Percentiles rank a stretch among this genome's conserved stretches.
Conservation (phyloP, 768 basidiomycete species). For the Cystobasidium ongulense region DNA sequence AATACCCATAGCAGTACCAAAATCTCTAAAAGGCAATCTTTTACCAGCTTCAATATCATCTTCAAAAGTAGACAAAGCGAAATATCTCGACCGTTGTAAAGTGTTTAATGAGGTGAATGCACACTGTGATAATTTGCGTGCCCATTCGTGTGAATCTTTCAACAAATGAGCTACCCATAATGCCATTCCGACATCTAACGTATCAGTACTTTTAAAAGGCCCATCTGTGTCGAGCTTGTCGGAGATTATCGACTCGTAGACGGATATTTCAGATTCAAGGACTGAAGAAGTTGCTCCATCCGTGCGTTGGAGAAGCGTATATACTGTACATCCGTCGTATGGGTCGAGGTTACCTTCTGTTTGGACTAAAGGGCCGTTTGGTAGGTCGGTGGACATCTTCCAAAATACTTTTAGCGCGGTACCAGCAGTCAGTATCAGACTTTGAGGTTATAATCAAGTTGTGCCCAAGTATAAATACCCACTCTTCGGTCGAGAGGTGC, state of each 20-base stretch:
- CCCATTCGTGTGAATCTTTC: conserved; percentile 41
- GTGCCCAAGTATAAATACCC: too few relatives aligned
- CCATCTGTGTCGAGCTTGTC: conserved; percentile 36
- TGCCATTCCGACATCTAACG: conserved; percentile 45
- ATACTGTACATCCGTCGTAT: conserved; percentile 43
- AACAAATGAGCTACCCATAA: conserved; percentile 44
- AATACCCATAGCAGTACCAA: conserved; percentile 2
- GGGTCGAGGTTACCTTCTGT: conserved; percentile 45
- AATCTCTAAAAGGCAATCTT: conserved; percentile 3
- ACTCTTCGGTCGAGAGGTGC: neutral
- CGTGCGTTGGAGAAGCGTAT: conserved; percentile 39
- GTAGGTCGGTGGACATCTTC: conserved; percentile 44
- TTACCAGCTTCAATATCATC: neutral
- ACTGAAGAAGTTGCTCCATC: conserved; percentile 39
- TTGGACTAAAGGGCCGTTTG: conserved; percentile 37
- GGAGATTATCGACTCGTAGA: conserved; percentile 40
- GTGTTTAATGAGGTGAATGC: conserved; percentile 29
- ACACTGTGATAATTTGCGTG: conserved; percentile 36
- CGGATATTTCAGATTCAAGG: conserved; percentile 15
- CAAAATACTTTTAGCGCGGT: conserved; percentile 42
- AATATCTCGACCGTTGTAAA: conserved; percentile 6
- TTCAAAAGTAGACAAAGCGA: neutral
- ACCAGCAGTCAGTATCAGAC: neutral
- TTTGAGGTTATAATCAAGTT: neutral
- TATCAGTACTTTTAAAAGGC: conserved; percentile 39